A percentile compares a stretch with the other conserved stretches of the same genome.
Evolutionary conservation across 768 basidiomycete species (phyloP).

Genomic region (Boletus sp.): DNA sequence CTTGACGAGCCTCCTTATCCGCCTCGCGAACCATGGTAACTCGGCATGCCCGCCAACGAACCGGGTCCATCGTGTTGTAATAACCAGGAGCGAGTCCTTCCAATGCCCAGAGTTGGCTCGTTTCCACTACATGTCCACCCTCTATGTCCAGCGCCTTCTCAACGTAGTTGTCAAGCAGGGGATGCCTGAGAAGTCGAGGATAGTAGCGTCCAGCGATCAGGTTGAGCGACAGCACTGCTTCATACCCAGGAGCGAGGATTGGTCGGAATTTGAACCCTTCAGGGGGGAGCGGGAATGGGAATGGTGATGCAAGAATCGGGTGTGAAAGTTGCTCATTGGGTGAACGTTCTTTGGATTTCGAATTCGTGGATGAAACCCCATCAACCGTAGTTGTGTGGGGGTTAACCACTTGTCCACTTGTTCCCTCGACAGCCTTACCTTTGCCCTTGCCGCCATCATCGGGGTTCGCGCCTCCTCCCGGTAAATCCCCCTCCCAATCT

Average conservation of each 20-base stretch:
- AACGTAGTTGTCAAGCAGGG: constrained; percentile 46
- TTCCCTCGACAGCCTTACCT: constrained; percentile 30
- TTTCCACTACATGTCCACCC: constrained; percentile 37
- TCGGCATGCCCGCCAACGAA: constrained; percentile 49
- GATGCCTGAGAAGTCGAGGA: constrained; percentile 64
- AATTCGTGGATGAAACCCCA: constrained; percentile 6
- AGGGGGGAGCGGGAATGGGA: constrained; percentile 60
- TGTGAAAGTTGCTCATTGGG: constrained; percentile 35
- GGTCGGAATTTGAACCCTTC: constrained; percentile 66
- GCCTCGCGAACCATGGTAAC: constrained; percentile 61
- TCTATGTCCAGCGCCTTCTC: constrained; percentile 37
- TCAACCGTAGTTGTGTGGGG: constrained; percentile 8
- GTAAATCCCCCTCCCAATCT: constrained; percentile 52
- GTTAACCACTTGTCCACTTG: not conserved
- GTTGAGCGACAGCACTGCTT: constrained; percentile 64
- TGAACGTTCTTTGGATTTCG: constrained; percentile 16
- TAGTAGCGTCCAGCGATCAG: constrained; percentile 81
- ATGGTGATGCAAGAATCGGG: constrained; percentile 32
- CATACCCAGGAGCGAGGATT: constrained; percentile 57
- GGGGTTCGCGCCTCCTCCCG: constrained; percentile 19
- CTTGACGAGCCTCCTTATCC: constrained; percentile 43
- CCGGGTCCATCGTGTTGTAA: constrained; percentile 69
- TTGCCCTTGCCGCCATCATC: constrained; percentile 25
- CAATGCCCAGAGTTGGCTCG: constrained; percentile 62
- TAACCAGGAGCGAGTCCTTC: constrained; percentile 68